Evolutionary conservation across 805 yeast species (phyloP), one percentile per base, ranked within the genome.

Genomic region (Yarrowia hollandica): DNA sequence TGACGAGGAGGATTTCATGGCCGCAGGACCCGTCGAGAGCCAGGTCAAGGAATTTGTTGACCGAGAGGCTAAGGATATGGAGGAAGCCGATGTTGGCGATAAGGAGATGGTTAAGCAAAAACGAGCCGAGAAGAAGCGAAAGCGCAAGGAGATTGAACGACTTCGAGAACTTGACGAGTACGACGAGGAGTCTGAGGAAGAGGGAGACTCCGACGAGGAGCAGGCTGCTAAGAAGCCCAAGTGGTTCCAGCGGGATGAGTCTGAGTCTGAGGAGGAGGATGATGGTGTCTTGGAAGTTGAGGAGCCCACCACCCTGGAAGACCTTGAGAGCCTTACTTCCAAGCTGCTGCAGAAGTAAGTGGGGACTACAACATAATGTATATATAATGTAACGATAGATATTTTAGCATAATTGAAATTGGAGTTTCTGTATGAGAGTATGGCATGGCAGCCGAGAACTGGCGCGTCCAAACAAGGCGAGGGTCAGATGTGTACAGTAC

Each of bases 301-400:
- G 65, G 88, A 84, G 66, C 97, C 97, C 14, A 87, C 89, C 67
- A 87, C 96, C 15, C 77, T 94, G 70, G 97, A 90, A 71, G 99
- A 94, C 69, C 79, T 94, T 72, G 99, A 94, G 77, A 90, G 95
- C 1, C 52, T 72, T 5, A 67, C 74, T 11, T 48, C 70, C 9
- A 58, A 57, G 34, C 64, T 71, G 33, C 61, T 71, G 44, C 26
- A 60, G 21, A 54, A 52, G 42, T 52, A 25, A n/a, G 15, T 18
- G 34, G 50, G n/a, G 16, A 39, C 31, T n/a, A 23, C 46, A 23
- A n/a, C 46, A 26, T 41, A 46, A 25, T 52, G 58, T 52, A 52
- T 37, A 52, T 39, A 39, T 6, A 39, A 10, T 5, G 34, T 25
- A 25, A 25, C 9, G 28, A 25, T 25, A 25, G 28, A 25, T 6